Conservation (phyloP, 768 basidiomycete species). For the Cystoderma amianthinum region DNA sequence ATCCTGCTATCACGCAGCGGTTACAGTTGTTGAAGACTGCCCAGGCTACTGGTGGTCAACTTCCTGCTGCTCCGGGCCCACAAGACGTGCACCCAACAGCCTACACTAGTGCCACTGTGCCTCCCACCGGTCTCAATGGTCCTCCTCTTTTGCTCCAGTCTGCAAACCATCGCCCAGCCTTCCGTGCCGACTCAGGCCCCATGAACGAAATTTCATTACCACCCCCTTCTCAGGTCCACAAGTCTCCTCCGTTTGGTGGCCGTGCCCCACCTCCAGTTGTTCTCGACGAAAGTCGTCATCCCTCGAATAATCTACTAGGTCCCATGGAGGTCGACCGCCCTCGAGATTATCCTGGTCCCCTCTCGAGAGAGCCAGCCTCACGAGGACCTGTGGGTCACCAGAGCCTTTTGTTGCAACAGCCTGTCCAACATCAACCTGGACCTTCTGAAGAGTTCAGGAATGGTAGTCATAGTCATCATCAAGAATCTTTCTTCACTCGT, state of each 20-base stretch:
- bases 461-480: slow-evolving; percentile 37
- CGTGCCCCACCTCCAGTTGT: slow-evolving; percentile 80
- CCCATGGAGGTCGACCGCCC: slow-evolving; percentile 74
- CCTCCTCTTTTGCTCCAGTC: slow-evolving; percentile 61
- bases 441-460: slow-evolving; percentile 46
- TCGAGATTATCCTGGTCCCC: slow-evolving; percentile 50
- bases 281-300: slow-evolving; percentile 62
- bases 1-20: slow-evolving; percentile 76
- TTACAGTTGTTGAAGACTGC: slow-evolving; percentile 74
- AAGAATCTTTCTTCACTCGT: slow-evolving; percentile 51
- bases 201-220: slow-evolving; percentile 50
- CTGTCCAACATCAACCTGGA: slow-evolving; percentile 52
- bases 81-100: slow-evolving; percentile 96
- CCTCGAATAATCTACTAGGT: slow-evolving; percentile 65
- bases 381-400: slow-evolving; percentile 54
- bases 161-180: slow-evolving; percentile 41
- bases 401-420: slow-evolving; percentile 59
- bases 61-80: slow-evolving; percentile 86
- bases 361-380: slow-evolving; percentile 22
- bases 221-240: slow-evolving; percentile 46
- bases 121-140: slow-evolving; percentile 62
- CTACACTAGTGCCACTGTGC: slow-evolving; percentile 74
- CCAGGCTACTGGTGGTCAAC: slow-evolving; percentile 63
- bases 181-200: slow-evolving; percentile 65
- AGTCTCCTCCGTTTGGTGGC: slow-evolving; percentile 72